Evolutionary conservation across 768 basidiomycete genomes (phyloP).

Genomic region (Panellus pusillus): DNA sequence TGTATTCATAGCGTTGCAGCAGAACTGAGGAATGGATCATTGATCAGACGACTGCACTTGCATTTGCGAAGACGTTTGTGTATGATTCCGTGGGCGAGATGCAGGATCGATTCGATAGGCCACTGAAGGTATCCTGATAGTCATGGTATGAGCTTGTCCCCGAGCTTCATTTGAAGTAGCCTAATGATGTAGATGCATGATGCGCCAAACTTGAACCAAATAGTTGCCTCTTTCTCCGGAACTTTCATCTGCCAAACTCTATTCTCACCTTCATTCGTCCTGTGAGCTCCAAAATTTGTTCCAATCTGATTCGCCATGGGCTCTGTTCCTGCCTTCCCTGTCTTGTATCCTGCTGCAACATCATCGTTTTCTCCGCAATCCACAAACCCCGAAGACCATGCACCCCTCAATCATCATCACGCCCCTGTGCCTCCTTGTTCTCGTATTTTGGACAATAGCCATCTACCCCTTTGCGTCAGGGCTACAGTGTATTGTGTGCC

Average conservation of each 20-base stretch:
- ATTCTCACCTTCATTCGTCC: constrained; percentile 4
- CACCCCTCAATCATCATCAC: constrained; percentile 23
- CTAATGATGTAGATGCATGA: too few species aligned
- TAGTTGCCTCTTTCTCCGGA: background rate
- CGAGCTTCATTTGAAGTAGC: too few species aligned
- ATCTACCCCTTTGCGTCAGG: constrained; percentile 20
- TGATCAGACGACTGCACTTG: too few species aligned
- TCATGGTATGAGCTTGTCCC: too few species aligned
- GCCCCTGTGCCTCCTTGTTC: constrained; percentile 20
- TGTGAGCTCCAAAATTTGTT: constrained; percentile 4
- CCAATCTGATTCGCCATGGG: constrained; percentile 4
- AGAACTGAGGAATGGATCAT: too few species aligned
- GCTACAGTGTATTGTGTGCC: constrained; percentile 5
- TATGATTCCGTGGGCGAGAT: too few species aligned
- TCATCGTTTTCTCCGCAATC: background rate
- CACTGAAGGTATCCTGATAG: too few species aligned
- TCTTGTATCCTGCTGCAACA: background rate
- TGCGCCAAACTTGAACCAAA: too few species aligned
- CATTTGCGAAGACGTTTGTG: too few species aligned
- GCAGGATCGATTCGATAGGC: too few species aligned
- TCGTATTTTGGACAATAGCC: constrained; percentile 17
- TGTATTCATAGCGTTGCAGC: too few species aligned
- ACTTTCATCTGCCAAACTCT: background rate
- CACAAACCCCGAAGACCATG: background rate
- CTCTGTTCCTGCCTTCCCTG: constrained; percentile 6